A percentile compares a stretch with the other conserved stretches of the same genome.
phyloP scores from a whole-genome alignment of 306 rosid genomes.

The Sindora glabra region DNA sequence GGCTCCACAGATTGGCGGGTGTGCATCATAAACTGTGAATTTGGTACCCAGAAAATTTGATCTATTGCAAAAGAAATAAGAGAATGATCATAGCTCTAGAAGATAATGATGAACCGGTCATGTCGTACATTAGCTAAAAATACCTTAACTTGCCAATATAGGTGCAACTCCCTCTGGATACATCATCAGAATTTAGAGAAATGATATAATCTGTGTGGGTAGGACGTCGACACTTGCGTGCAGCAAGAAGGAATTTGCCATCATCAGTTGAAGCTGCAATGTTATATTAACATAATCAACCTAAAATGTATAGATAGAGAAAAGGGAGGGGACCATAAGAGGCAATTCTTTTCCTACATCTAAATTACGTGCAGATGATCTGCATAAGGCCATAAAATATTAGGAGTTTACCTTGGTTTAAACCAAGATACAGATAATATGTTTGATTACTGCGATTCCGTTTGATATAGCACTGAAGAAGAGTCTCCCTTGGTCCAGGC shows the following conservation, averaged over 20 bases:
- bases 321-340: background rate
- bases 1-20: constrained; percentile 61
- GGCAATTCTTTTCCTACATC: too few species aligned
- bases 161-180: constrained; percentile 78
- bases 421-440: constrained; percentile 62
- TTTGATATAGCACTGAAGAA: constrained; percentile 68
- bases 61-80: constrained; percentile 29
- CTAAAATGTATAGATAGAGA: background rate
- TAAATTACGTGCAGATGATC: too few species aligned
- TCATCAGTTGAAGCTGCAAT: constrained; percentile 67
- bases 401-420: constrained; percentile 52
- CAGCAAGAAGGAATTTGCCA: constrained; percentile 95
- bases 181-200: constrained; percentile 57
- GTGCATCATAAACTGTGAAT: constrained; percentile 79
- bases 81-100: background rate
- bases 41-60: constrained; percentile 92
- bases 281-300: constrained; percentile 5
- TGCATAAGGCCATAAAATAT: too few species aligned
- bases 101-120: constrained; percentile 4
- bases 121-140: constrained; percentile 7
- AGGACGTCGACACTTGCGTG: constrained; percentile 76
- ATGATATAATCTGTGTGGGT: constrained; percentile 84
- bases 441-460: constrained; percentile 60
- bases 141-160: constrained; percentile 93
- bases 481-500: constrained; percentile 79